Percentiles rank a stretch among this genome's conserved stretches.
These are phyloP conservation scores for Vitis hybrid DNA, from an alignment of 177 flowering plant species.

Conservation along the genomic window DNA sequence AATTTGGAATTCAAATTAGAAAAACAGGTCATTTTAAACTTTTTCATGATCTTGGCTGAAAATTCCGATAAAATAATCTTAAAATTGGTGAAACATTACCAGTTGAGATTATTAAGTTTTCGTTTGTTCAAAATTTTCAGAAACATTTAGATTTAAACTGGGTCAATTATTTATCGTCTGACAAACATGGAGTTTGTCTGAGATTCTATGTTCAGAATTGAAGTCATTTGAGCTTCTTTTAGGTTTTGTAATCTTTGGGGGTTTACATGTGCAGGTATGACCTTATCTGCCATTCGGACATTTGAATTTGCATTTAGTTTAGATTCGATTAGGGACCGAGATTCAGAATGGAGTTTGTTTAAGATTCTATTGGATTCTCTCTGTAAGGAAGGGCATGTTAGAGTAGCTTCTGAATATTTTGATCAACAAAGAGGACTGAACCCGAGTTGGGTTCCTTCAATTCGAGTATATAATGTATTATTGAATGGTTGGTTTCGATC, in stretches of 20 bases:
- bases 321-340: slow-evolving; percentile 12
- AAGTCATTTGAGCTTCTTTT: neutral
- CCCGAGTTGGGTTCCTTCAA: slow-evolving; percentile 44
- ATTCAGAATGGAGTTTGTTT: slow-evolving; percentile 35
- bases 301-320: slow-evolving; percentile 51
- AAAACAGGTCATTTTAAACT: too few species aligned
- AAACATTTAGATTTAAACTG: neutral
- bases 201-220: neutral
- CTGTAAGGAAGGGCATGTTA: slow-evolving; percentile 75
- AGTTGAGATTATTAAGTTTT: too few species aligned
- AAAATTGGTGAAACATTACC: too few species aligned
- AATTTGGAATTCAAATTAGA: too few species aligned
- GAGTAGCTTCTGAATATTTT: slow-evolving; percentile 53
- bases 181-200: too few species aligned
- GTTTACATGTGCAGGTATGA: slow-evolving; percentile 34
- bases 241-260: neutral
- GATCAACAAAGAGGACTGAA: slow-evolving; percentile 29
- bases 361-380: slow-evolving; percentile 68
- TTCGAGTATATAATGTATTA: slow-evolving; percentile 58
- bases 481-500: slow-evolving; percentile 75
- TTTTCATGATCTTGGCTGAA: too few species aligned
- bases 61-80: too few species aligned
- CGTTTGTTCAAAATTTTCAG: neutral
- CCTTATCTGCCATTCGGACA: slow-evolving; percentile 52
- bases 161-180: too few species aligned